Conservation (phyloP, 2,329 filamentous ascomycete genomes). For the Ambrosiella xylebori region DNA sequence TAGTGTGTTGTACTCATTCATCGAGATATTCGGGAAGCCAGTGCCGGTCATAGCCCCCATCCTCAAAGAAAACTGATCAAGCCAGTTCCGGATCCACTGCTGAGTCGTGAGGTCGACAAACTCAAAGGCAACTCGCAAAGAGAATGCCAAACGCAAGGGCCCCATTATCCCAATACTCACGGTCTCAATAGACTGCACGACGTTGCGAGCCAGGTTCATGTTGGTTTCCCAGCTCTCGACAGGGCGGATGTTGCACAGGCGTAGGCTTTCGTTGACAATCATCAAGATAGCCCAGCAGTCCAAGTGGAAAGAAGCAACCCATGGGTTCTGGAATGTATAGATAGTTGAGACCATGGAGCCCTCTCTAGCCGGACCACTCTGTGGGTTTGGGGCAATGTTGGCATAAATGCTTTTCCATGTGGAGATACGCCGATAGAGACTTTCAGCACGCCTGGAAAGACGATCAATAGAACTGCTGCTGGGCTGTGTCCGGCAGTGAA, state of each 20-base stretch:
- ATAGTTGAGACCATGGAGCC: slow-evolving; percentile 20
- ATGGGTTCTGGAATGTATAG: slow-evolving; percentile 19
- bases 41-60: slow-evolving; percentile 21
- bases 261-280: slow-evolving; percentile 24
- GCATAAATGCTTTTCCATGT: slow-evolving; percentile 19
- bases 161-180: slow-evolving; percentile 23
- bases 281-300: slow-evolving; percentile 24
- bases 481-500: slow-evolving; percentile 18
- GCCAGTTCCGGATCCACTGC: slow-evolving; percentile 20
- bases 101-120: slow-evolving; percentile 21
- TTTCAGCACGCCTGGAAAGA: slow-evolving; percentile 17
- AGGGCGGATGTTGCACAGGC: slow-evolving; percentile 18
- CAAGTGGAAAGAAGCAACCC: slow-evolving; percentile 22
- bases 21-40: slow-evolving; percentile 17
- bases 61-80: slow-evolving; percentile 19
- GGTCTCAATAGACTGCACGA: slow-evolving; percentile 23
- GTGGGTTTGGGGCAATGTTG: slow-evolving; percentile 13
- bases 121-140: slow-evolving; percentile 24
- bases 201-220: slow-evolving; percentile 13
- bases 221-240: not conserved
- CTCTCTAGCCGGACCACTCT: slow-evolving; percentile 18
- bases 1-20: slow-evolving; percentile 13
- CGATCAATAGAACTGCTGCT: slow-evolving; percentile 16
- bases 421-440: slow-evolving; percentile 18
- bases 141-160: slow-evolving; percentile 23